Evolutionary conservation across 805 yeast genomes (phyloP), one percentile per base, ranked within the genome.

Genomic region (Kodamaea kaohsiungensis): DNA sequence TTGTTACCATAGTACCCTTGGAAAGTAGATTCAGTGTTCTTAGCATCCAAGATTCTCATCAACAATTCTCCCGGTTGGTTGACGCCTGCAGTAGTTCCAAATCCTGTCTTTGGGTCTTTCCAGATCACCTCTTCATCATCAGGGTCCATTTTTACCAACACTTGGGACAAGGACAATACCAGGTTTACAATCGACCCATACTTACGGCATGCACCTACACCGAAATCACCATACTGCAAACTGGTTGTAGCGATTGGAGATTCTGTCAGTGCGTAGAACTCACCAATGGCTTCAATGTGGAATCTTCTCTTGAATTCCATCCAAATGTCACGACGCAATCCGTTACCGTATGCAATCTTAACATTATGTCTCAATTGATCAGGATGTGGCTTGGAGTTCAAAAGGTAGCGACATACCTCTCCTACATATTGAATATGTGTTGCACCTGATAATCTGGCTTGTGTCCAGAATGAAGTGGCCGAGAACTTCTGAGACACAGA

Each of bases 401-500:
- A 70, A 55, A 92, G 77, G 65, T 91, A 93, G 48, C 98, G 82
- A 69, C 98, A 90, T 33, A 91, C 91, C 70, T 92, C 98, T 15
- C 98, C 98, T 15, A 92, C 98, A 63, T 92, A 92, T 70, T 92
- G 97, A 52, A 91, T 81, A 58, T 89, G 89, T 3, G 96, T 89
- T 2, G 97, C 89, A 1, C 77, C 70, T 12, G 86, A 70, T 37
- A 89, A 65, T 59, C 79, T 84, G 2, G 88, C 92, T 70, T 93
- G 97, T 15, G 91, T 86, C 98, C 98, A 92, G 69, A 89, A 91
- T 3, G 89, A 83, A 2, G 87, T 78, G 6, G 93, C 86, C 1
- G 96, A 88, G 68, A 93, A 92, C 68, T 88, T 89, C 59, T 85
- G 86, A 25, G 93, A 85, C 19, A 93, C 68, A 0, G 95, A 88